Base-by-base conservation (phyloP, 805 yeast genomes). In the Nematodospora valgi region DNA sequence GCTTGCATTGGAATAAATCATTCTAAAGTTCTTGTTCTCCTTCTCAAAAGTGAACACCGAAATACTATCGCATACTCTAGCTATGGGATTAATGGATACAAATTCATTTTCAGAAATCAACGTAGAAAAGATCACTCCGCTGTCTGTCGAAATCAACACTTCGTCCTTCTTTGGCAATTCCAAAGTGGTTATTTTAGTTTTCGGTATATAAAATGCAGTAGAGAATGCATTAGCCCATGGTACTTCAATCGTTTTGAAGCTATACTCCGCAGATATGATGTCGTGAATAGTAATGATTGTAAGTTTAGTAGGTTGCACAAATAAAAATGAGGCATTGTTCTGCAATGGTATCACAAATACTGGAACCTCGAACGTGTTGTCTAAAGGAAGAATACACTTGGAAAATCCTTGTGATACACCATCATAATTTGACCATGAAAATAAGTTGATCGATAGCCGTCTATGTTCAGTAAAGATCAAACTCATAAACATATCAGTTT, bases 231-330 rank as follows among this genome's bases (percentile, higher is more conserved):
- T 8, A 2, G 11, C 22, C 63, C 49, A 42, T 27, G 52, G 35
- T 28, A 53, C 9, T 23, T 39, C 31, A 4, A 14, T 13, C 39
- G 38, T 35, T 2, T 43, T 36, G 37, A 72, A 70, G 18, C 59
- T 48, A 34, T 63, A 61, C 32, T 69, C 70, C 0, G 74, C 80
- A 4, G 78, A 70, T 14, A 70, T 48, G 2, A 75, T 65, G 32
- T 72, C 68, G 39, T 70, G 72, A 3, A 68, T 49, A 4, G 67
- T 58, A 2, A 72, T 54, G 0, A 70, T 38, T 4, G 58, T 46
- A 4, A 74, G 34, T 19, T 52, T 54, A 2, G 54, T 44, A 13
- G 59, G 57, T 34, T 53, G 48, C 5, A 72, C 62, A 38, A 69
- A 60, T 14, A 74, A 47, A 21, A 72, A 68, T 8, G 64, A 53